These are phyloP conservation scores for Tetrapisispora namnaoensis DNA, from an alignment of 805 yeast species.

Conservation along the genomic window DNA sequence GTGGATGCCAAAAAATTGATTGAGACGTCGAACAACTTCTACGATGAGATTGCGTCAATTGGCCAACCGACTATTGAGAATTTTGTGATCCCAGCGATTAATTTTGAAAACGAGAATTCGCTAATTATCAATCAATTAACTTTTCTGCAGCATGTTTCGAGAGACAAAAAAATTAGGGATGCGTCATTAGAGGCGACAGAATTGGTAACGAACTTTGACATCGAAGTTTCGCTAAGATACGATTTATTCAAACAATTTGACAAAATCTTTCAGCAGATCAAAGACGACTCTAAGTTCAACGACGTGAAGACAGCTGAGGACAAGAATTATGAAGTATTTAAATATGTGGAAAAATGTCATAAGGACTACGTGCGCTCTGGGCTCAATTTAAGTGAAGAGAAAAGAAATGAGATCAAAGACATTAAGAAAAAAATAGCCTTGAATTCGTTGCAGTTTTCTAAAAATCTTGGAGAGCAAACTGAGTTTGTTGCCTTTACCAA, in stretches of 20 bases:
- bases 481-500: slow-evolving; percentile 49
- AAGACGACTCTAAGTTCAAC: slow-evolving; percentile 16
- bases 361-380: slow-evolving; percentile 59
- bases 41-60: slow-evolving; percentile 44
- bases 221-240: slow-evolving; percentile 56
- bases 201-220: slow-evolving; percentile 42
- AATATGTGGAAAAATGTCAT: slow-evolving; percentile 48
- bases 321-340: slow-evolving; percentile 43
- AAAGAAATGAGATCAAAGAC: slow-evolving; percentile 46
- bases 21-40: slow-evolving; percentile 34
- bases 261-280: slow-evolving; percentile 36
- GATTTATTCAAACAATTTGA: slow-evolving; percentile 56
- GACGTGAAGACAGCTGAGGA: slow-evolving; percentile 1
- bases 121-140: slow-evolving; percentile 43
- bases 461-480: slow-evolving; percentile 62
- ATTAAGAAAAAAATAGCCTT: slow-evolving; percentile 52
- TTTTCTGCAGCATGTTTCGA: slow-evolving; percentile 66
- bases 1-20: slow-evolving; percentile 37
- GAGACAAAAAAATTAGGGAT: slow-evolving; percentile 55
- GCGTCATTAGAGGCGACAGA: slow-evolving; percentile 60
- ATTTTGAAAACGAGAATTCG: slow-evolving; percentile 40
- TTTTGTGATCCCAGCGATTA: slow-evolving; percentile 44
- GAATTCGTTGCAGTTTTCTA: slow-evolving; percentile 46
- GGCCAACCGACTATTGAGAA: slow-evolving; percentile 46
- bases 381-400: slow-evolving; percentile 46